Percentiles rank a stretch among this genome's conserved stretches.
These are phyloP conservation scores for Porphyrellus sp. DNA, from an alignment of 1,284 basidiomycete genomes.

Conservation along the genomic window DNA sequence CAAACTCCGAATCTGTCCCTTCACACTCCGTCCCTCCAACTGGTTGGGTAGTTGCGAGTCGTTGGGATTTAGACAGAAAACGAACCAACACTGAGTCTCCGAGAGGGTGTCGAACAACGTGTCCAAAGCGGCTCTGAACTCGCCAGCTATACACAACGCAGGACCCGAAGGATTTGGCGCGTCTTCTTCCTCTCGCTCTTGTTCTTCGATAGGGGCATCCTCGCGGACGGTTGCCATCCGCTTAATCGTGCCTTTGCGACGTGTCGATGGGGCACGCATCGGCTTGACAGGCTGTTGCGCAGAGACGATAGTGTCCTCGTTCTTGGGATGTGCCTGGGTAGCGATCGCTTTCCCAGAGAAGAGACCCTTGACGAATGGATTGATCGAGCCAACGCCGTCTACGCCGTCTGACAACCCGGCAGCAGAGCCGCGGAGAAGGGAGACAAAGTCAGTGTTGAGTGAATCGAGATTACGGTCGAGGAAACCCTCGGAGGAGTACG, in stretches of 20 bases:
- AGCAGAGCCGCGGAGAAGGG: constrained; percentile 71
- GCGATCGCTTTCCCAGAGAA: constrained; percentile 88
- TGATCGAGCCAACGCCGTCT: constrained; percentile 74
- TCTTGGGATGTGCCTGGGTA: constrained; percentile 85
- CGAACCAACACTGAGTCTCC: constrained; percentile 89
- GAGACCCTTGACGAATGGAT: constrained; percentile 88
- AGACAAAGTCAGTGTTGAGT: constrained; percentile 91
- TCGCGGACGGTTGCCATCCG: constrained; percentile 62
- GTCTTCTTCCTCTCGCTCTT: constrained; percentile 54
- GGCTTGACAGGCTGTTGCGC: constrained; percentile 92
- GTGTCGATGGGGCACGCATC: constrained; percentile 86
- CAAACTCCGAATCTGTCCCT: constrained; percentile 84
- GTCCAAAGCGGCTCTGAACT: constrained; percentile 81
- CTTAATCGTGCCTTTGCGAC: constrained; percentile 71
- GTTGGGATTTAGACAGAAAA: constrained; percentile 93
- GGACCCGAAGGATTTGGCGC: constrained; percentile 33
- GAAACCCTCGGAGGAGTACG: constrained; percentile 89
- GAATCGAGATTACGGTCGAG: constrained; percentile 87
- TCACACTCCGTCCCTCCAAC: constrained; percentile 87
- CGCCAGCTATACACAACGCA: constrained; percentile 79
- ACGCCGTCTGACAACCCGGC: constrained; percentile 40
- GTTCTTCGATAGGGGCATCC: constrained; percentile 44
- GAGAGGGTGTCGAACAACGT: constrained; percentile 86
- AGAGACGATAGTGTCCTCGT: constrained; percentile 91
- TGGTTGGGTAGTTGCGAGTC: constrained; percentile 94